These are phyloP conservation scores for Termitomyces sp. DNA, from an alignment of 768 basidiomycete species.

Conservation along the genomic window DNA sequence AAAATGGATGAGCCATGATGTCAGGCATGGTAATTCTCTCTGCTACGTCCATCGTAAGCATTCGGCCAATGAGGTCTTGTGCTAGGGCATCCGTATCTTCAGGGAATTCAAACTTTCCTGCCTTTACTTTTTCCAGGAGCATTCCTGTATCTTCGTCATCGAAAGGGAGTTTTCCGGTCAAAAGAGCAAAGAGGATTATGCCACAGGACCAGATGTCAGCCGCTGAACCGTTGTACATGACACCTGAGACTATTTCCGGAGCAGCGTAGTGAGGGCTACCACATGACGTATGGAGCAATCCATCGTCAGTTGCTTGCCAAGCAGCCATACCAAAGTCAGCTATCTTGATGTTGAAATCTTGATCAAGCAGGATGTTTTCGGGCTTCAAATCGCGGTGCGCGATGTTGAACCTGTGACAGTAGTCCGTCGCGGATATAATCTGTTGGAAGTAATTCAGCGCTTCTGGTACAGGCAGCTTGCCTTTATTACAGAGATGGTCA, in stretches of 20 bases:
- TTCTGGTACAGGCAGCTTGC: constrained; percentile 65
- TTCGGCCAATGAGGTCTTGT: constrained; percentile 71
- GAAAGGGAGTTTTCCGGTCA: constrained; percentile 86
- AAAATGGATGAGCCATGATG: constrained; percentile 81
- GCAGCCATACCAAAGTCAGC: constrained; percentile 98
- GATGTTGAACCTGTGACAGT: constrained; percentile 93
- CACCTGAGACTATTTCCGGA: constrained; percentile 84
- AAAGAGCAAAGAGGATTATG: constrained; percentile 86
- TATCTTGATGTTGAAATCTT: constrained; percentile 84
- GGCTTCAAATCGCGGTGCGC: constrained; percentile 94
- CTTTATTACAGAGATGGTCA: constrained; percentile 82
- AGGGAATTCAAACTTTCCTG: constrained; percentile 74
- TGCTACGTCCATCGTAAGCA: constrained; percentile 75
- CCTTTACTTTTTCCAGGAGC: constrained; percentile 78
- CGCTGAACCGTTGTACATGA: constrained; percentile 79
- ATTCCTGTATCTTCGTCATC: constrained; percentile 81
- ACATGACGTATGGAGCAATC: constrained; percentile 75
- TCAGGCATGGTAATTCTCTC: constrained; percentile 81
- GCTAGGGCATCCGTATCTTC: constrained; percentile 63
- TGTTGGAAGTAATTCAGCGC: constrained; percentile 89
- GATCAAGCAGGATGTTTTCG: constrained; percentile 87
- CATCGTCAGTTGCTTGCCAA: constrained; percentile 64
- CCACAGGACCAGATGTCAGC: constrained; percentile 98
- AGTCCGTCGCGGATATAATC: constrained; percentile 87
- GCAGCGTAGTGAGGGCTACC: constrained; percentile 95